phyloP scores from a whole-genome alignment of 805 yeast species.

The Candida piceae region DNA sequence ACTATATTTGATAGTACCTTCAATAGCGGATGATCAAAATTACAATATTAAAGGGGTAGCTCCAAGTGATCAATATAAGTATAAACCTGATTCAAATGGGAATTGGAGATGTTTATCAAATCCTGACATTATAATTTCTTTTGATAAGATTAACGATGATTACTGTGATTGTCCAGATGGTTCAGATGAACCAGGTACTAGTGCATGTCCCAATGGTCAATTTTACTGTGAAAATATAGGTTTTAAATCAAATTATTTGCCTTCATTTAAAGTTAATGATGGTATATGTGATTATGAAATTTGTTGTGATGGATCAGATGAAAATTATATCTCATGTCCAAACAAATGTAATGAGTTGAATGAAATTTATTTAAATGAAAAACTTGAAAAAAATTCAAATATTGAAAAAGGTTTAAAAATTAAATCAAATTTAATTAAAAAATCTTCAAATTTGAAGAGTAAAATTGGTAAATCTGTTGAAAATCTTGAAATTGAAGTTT shows the following conservation, averaged over 20 bases:
- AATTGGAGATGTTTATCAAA: constrained; percentile 67
- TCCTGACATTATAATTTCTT: constrained; percentile 58
- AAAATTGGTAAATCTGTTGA: neutral
- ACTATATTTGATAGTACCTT: neutral
- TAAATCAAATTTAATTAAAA: constrained; percentile 27
- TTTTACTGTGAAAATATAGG: constrained; percentile 82
- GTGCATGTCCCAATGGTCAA: constrained; percentile 56
- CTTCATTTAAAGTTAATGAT: constrained; percentile 70
- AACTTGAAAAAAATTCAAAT: constrained; percentile 12
- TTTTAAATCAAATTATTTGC: constrained; percentile 54
- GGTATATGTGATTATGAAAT: constrained; percentile 85
- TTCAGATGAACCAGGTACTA: constrained; percentile 93
- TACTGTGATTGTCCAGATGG: constrained; percentile 98
- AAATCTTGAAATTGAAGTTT: neutral
- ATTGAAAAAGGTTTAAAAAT: constrained; percentile 32
- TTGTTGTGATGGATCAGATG: constrained; percentile 97
- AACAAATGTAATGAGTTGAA: constrained; percentile 50
- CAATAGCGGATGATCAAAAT: neutral
- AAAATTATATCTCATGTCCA: constrained; percentile 49
- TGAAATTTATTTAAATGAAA: constrained; percentile 28
- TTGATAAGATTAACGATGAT: constrained; percentile 73
- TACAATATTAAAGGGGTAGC: constrained; percentile 32
- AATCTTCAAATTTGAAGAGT: constrained; percentile 19
- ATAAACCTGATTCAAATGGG: constrained; percentile 45
- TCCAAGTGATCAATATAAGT: constrained; percentile 37